A percentile compares a stretch with the other conserved stretches of the same genome.
phyloP scores from a whole-genome alignment of 106 monocot species.

The Agapanthus africanus region DNA sequence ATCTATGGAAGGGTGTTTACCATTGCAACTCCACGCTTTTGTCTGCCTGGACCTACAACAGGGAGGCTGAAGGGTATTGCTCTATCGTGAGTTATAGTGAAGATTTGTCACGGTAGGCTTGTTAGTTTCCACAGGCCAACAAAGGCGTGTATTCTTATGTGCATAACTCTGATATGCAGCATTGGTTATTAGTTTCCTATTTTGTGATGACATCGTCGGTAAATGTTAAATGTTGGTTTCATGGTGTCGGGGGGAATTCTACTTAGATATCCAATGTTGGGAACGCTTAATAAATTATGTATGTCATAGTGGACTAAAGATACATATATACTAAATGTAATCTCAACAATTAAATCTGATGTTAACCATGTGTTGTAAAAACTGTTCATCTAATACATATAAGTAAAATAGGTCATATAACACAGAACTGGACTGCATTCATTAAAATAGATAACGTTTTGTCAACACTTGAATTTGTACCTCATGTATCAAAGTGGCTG shows the following conservation, averaged over 20 bases:
- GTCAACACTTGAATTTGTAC: slow-evolving; percentile 11
- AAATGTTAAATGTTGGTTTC: no score
- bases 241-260: no score
- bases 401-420: slow-evolving; percentile 26
- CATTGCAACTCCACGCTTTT: slow-evolving; percentile 87
- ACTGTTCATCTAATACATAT: slow-evolving; percentile 99
- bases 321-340: no score
- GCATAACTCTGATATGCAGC: no score
- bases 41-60: slow-evolving; percentile 95
- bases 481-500: slow-evolving; percentile 96
- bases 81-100: slow-evolving; percentile 91
- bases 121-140: slow-evolving; percentile 82
- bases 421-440: neutral
- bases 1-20: slow-evolving; percentile 86
- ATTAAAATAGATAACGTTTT: neutral
- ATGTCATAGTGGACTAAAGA: no score
- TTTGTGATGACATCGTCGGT: no score
- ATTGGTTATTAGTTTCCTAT: no score
- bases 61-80: slow-evolving; percentile 98
- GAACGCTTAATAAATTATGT: no score
- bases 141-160: slow-evolving; percentile 43
- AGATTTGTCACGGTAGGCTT: slow-evolving; percentile 86
- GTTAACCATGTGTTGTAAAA: no score
- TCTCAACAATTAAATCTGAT: no score
- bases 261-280: no score